Evolutionary conservation across 2,329 filamentous ascomycete species (phyloP).

Genomic region (Ceratocystis eucalypticola): DNA sequence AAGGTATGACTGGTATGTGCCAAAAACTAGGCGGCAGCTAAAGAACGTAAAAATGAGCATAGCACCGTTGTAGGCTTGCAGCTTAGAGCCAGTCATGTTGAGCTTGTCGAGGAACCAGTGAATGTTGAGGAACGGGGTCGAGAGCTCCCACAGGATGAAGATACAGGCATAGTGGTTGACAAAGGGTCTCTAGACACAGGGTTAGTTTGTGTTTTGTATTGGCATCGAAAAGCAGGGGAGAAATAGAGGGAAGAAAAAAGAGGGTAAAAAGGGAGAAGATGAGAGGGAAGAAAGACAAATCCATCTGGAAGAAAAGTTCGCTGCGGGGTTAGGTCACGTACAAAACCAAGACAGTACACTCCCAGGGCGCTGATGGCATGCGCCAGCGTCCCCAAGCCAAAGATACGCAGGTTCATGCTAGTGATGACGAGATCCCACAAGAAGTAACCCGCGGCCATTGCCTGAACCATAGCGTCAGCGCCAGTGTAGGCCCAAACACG

Average conservation of each 20-base stretch:
- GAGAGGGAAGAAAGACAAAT: neutral
- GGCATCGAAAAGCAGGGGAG: neutral
- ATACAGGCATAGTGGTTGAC: conserved; percentile 68
- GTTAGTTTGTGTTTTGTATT: conserved; percentile 1
- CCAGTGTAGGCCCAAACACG: conserved; percentile 69
- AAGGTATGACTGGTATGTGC: conserved; percentile 54
- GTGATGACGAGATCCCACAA: conserved; percentile 69
- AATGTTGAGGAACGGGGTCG: conserved; percentile 71
- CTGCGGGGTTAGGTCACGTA: conserved; percentile 35
- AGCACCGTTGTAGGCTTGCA: conserved; percentile 68
- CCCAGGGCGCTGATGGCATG: conserved; percentile 61
- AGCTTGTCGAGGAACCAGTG: conserved; percentile 91
- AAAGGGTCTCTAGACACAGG: conserved; percentile 52
- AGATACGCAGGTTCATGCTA: conserved; percentile 52
- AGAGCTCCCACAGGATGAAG: conserved; percentile 81
- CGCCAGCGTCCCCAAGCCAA: conserved; percentile 62
- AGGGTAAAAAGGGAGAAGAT: conserved; percentile 15
- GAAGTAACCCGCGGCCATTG: conserved; percentile 68
- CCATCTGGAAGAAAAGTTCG: neutral
- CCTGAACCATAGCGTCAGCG: conserved; percentile 57
- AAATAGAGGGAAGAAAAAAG: conserved; percentile 1
- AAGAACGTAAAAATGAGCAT: conserved; percentile 62
- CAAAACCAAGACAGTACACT: conserved; percentile 67
- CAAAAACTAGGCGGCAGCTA: conserved; percentile 62
- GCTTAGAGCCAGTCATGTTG: conserved; percentile 57